Evolutionary conservation across 352 stramenopile species (phyloP).

Genomic region (Globisporangium camurandrum): DNA sequence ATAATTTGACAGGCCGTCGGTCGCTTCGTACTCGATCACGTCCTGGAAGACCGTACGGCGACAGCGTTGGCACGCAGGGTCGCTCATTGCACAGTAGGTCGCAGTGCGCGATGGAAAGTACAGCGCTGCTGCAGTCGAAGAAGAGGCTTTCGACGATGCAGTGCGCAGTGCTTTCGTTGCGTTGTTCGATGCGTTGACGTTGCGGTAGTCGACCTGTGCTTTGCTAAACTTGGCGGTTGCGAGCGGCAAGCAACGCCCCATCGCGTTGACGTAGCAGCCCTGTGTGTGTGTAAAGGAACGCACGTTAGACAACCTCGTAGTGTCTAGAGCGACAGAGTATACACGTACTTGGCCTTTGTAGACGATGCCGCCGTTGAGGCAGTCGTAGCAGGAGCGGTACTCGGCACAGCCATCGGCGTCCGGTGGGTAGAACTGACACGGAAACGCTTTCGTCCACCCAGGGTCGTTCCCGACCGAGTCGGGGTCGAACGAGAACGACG

Average conservation of each 20-base stretch:
- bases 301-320: conserved; percentile 1
- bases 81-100: conserved; percentile 30
- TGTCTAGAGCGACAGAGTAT: conserved; percentile 14
- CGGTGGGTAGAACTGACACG: conserved; percentile 35
- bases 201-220: conserved; percentile 21
- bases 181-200: conserved; percentile 11
- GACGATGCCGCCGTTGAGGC: conserved; percentile 23
- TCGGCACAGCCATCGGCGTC: conserved; percentile 26
- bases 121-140: conserved; percentile 5
- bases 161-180: conserved; percentile 9
- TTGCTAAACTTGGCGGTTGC: conserved; percentile 10
- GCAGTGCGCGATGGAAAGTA: conserved; percentile 21
- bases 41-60: conserved; percentile 24
- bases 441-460: conserved; percentile 13
- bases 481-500: conserved; percentile 11
- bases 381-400: conserved; percentile 43
- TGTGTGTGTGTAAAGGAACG: not conserved
- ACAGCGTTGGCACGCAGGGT: conserved; percentile 28
- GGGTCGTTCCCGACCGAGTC: conserved; percentile 14
- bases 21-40: conserved; percentile 34
- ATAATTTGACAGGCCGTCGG: conserved; percentile 22
- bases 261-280: conserved; percentile 14
- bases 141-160: conserved; percentile 5
- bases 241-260: conserved; percentile 7
- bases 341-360: conserved; percentile 13